Evolutionary conservation across 441 rosid species (phyloP).

Genomic region (Eruca vesicaria): DNA sequence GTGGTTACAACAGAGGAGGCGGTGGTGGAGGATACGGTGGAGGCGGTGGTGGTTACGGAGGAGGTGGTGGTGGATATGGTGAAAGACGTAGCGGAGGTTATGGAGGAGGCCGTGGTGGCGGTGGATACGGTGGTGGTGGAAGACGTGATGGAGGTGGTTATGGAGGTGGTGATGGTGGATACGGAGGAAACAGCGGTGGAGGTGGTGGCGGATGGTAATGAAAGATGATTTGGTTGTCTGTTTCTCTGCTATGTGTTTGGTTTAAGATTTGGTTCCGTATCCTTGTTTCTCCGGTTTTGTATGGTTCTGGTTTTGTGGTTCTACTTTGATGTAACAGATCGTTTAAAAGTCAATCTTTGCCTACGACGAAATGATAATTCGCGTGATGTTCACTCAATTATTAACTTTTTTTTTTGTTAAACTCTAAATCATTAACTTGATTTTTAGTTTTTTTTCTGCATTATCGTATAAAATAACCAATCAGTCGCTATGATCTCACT

Average conservation of each 20-base stretch:
- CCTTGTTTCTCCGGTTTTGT: not conserved
- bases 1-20: constrained; percentile 33
- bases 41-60: constrained; percentile 38
- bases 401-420: not conserved
- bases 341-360: constrained; percentile 8
- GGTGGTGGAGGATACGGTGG: constrained; percentile 39
- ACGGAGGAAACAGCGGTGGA: constrained; percentile 16
- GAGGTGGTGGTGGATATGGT: constrained; percentile 39
- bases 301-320: not conserved
- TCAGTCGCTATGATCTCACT: not conserved
- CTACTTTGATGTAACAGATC: constrained; percentile 24
- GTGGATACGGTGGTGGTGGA: constrained; percentile 28
- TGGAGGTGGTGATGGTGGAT: constrained; percentile 40
- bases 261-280: constrained; percentile 2
- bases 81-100: constrained; percentile 40
- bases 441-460: not conserved
- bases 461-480: not conserved
- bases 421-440: not conserved
- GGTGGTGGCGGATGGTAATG: constrained; percentile 28
- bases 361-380: constrained; percentile 18
- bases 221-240: not conserved
- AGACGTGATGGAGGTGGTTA: constrained; percentile 42
- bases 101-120: constrained; percentile 33
- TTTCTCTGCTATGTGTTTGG: not conserved
- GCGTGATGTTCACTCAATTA: not conserved